Evolutionary conservation across 2,329 filamentous ascomycete species (phyloP), one percentile per base, ranked within the genome.

Genomic region (Hypoxylon sp.): DNA sequence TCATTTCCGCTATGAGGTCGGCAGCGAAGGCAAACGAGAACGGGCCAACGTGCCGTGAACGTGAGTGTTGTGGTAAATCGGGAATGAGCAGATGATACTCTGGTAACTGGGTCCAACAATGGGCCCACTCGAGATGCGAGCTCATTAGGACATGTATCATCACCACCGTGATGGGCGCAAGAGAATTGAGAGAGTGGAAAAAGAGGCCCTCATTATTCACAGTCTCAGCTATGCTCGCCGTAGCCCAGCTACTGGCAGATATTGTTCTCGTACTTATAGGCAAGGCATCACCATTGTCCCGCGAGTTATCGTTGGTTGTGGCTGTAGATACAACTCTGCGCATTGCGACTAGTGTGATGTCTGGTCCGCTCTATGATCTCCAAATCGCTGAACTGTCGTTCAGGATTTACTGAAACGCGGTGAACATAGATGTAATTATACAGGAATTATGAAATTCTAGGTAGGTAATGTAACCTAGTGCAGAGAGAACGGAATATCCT

Each of bases 31-130:
- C 66, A 44, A 81, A 75, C 4, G 78, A 76, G 29, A 76, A 78
- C 5, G 79, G 78, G 11, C 71, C 61, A 31, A 81, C 63, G 67
- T 74, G 71, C 6, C 73, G 69, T 33, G 80, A 82, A 19, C 72
- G 65, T n/a, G 80, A 82, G 70, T 84, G 81, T 8, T 76, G 75
- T 3, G 80, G 80, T 8, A 83, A 71, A 67, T 83, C 81, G 31
- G 79, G 77, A 3, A 80, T 64, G 8, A 84, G 75, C 11, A 84
- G 73, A 67, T 82, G 81, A 67, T 81, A 82, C 50, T 78, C 74
- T 1, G 73, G 39, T 2, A 84, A 73, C 59, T 78, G 75, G 14
- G 78, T 76, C 53, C 76, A 76, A 48, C 82, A 78, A 63, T 76
- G 74, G 2, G 67, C 66, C 72, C 73, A 81, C 59, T 81, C 80